These are phyloP conservation scores for Wallacemonas sp. DNA, from an alignment of 208 protist species.

Conservation along the genomic window DNA sequence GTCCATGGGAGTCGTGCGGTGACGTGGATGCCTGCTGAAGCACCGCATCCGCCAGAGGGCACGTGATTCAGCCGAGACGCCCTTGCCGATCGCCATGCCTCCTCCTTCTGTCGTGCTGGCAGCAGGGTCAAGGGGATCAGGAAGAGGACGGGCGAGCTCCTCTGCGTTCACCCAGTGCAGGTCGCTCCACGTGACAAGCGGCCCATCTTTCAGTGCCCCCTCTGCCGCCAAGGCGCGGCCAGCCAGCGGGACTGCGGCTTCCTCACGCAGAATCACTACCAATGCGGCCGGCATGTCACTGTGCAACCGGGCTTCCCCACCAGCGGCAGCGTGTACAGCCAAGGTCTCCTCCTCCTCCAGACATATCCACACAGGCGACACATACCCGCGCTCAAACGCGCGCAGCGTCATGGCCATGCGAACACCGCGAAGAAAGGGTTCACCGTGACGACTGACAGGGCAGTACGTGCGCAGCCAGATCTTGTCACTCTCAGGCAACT, in stretches of 20 bases:
- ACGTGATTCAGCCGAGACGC: background rate
- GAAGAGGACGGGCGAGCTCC: slow-evolving; percentile 24
- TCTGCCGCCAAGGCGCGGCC: slow-evolving; percentile 7
- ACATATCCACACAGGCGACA: slow-evolving; percentile 41
- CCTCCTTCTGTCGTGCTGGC: too few species aligned
- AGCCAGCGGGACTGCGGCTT: background rate
- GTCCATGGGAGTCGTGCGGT: too few species aligned
- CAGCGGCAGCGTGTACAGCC: background rate
- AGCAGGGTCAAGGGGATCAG: background rate
- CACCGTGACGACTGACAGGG: slow-evolving; percentile 38
- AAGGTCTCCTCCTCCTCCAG: slow-evolving; percentile 14
- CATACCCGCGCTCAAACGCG: slow-evolving; percentile 59
- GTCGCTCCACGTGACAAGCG: slow-evolving; percentile 28
- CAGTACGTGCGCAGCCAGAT: slow-evolving; percentile 50
- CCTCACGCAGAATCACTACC: background rate
- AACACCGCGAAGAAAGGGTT: slow-evolving; percentile 30
- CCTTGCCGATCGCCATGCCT: background rate
- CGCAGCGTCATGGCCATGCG: slow-evolving; percentile 54
- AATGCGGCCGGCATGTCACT: background rate
- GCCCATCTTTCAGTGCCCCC: slow-evolving; percentile 19
- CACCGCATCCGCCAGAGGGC: background rate
- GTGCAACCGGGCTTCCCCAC: background rate
- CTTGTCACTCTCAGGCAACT: slow-evolving; percentile 20
- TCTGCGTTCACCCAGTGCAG: slow-evolving; percentile 41
- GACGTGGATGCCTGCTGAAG: too few species aligned